Evolutionary conservation across 2,329 filamentous ascomycete genomes (phyloP).

Genomic region (Alternaria angustiovoidea): DNA sequence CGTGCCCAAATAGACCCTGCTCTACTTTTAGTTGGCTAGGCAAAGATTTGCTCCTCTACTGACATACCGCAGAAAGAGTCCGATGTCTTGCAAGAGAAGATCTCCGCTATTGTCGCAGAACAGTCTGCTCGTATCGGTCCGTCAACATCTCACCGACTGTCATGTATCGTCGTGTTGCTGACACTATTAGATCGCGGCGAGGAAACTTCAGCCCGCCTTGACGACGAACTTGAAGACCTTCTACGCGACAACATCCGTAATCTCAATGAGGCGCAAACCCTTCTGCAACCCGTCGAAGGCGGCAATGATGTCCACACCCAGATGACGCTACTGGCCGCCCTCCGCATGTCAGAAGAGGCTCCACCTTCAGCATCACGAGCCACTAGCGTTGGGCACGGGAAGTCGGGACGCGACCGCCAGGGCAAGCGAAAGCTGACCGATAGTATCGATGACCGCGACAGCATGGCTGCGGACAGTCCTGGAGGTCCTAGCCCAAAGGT

Average conservation of each 20-base stretch:
- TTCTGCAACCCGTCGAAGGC: conserved; percentile 53
- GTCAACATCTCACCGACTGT: conserved; percentile 3
- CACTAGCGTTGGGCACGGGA: conserved; percentile 43
- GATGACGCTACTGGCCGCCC: conserved; percentile 57
- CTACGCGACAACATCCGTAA: conserved; percentile 60
- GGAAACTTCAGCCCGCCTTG: conserved; percentile 50
- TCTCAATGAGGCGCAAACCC: conserved; percentile 55
- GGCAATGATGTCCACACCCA: conserved; percentile 53
- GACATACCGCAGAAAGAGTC: conserved; percentile 38
- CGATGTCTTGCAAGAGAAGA: conserved; percentile 42
- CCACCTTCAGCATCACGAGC: conserved; percentile 46
- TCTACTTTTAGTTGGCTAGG: neutral
- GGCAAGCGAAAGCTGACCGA: conserved; percentile 50
- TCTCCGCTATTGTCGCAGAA: conserved; percentile 39
- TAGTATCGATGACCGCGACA: conserved; percentile 49
- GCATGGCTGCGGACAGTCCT: conserved; percentile 50
- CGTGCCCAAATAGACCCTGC: neutral
- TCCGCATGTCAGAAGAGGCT: conserved; percentile 57
- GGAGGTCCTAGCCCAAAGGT: conserved; percentile 48
- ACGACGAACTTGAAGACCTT: conserved; percentile 56
- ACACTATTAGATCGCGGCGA: conserved; percentile 44
- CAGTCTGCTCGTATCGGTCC: conserved; percentile 42
- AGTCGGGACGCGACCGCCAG: conserved; percentile 48
- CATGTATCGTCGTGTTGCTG: conserved; percentile 7
- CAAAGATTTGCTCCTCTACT: neutral